These are phyloP conservation scores for Barbatosphaeria neglecta DNA, from an alignment of 495 filamentous ascomycete genomes.

Conservation along the genomic window DNA sequence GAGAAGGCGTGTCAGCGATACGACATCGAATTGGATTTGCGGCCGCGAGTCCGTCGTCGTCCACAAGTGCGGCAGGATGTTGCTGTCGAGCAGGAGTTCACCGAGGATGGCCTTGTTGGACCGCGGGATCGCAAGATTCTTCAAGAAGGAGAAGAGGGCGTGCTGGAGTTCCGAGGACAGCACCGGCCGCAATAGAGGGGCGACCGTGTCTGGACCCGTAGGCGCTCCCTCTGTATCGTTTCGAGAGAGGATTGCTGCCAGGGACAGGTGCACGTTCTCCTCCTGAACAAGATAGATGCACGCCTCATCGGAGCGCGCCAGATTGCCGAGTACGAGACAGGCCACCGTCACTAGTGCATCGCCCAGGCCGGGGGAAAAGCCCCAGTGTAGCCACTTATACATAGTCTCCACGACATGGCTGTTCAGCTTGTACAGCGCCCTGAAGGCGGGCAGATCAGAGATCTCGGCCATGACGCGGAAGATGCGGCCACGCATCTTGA, in stretches of 20 bases:
- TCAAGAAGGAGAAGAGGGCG: conserved; percentile 60
- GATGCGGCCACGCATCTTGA: conserved; percentile 41
- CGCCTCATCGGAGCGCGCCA: conserved; percentile 58
- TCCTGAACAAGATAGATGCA: conserved; percentile 46
- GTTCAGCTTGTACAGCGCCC: conserved; percentile 17
- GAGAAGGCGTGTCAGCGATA: conserved; percentile 55
- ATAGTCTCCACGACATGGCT: conserved; percentile 36
- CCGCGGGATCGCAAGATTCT: conserved; percentile 62
- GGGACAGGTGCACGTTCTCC: conserved; percentile 38
- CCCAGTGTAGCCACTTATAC: conserved; percentile 30
- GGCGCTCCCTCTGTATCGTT: conserved; percentile 12
- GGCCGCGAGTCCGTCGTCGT: conserved; percentile 43
- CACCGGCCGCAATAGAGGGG: neutral
- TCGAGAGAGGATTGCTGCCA: conserved; percentile 41
- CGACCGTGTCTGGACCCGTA: conserved; percentile 14
- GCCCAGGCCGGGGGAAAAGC: neutral
- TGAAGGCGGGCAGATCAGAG: conserved; percentile 46
- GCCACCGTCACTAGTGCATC: conserved; percentile 56
- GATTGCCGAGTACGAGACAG: conserved; percentile 65
- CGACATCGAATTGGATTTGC: conserved; percentile 58
- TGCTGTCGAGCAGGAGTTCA: conserved; percentile 30
- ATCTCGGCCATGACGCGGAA: conserved; percentile 52
- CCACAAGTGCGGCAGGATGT: conserved; percentile 50
- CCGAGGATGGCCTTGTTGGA: conserved; percentile 51
- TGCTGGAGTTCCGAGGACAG: conserved; percentile 45